Conservation (phyloP, 306 rosid species). For the Vigna angularis region DNA sequence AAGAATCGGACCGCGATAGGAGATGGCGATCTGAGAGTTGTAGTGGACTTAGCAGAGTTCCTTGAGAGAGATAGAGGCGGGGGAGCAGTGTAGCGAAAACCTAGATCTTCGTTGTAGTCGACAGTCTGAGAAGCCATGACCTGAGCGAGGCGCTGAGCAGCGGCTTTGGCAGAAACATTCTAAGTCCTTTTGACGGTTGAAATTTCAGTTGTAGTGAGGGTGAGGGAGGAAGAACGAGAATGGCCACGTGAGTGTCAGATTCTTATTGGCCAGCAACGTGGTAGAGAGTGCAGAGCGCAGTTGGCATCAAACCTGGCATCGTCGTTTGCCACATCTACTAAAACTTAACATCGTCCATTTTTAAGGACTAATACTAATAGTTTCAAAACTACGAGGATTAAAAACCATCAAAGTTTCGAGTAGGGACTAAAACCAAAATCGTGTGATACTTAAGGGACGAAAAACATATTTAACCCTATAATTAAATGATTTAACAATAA, state of each 20-base stretch:
- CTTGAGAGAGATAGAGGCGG: slow-evolving; percentile 78
- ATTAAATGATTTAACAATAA: too few species aligned
- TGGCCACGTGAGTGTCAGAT: slow-evolving; percentile 61
- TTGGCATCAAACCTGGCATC: too few species aligned
- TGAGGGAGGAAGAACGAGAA: slow-evolving; percentile 82
- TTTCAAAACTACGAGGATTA: too few species aligned
- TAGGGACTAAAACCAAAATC: too few species aligned
- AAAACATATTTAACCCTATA: too few species aligned
- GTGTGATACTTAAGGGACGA: too few species aligned
- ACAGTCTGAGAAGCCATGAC: slow-evolving; percentile 96
- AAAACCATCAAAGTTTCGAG: too few species aligned
- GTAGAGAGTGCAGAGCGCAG: too few species aligned
- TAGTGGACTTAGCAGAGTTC: slow-evolving; percentile 49
- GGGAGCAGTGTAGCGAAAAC: slow-evolving; percentile 92
- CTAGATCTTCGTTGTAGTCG: slow-evolving; percentile 77
- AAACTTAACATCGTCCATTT: too few species aligned
- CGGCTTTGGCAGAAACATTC: slow-evolving; percentile 95
- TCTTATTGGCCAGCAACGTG: too few species aligned
- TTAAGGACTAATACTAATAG: too few species aligned
- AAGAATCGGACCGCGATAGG: slow-evolving; percentile 54
- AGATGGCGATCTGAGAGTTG: slow-evolving; percentile 72
- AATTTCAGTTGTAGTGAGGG: slow-evolving; percentile 57
- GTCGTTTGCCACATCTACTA: too few species aligned
- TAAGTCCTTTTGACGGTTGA: slow-evolving; percentile 88
- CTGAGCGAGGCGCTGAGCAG: slow-evolving; percentile 97